phyloP scores from a whole-genome alignment of 2,329 filamentous ascomycete species.

The Hysterium pulicare region DNA sequence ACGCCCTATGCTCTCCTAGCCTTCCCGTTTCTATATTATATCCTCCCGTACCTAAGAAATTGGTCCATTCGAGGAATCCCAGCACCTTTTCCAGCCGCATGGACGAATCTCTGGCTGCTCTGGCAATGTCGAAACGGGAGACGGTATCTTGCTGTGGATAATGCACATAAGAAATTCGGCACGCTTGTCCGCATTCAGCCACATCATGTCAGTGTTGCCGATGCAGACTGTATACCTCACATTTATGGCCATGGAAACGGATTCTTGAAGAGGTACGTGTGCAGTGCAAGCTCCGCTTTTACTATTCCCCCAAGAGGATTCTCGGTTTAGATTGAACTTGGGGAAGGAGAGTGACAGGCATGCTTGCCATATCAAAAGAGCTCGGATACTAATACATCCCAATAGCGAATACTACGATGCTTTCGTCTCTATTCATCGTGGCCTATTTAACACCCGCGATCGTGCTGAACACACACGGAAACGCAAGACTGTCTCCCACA shows the following conservation, averaged over 20 bases:
- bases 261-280: constrained; percentile 45
- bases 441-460: constrained; percentile 86
- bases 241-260: constrained; percentile 67
- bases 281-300: background rate
- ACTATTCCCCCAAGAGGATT: too few species aligned
- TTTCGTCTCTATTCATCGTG: constrained; percentile 81
- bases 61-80: constrained; percentile 55
- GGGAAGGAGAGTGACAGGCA: too few species aligned
- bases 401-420: constrained; percentile 81
- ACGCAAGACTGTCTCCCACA: constrained; percentile 83
- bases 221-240: constrained; percentile 69
- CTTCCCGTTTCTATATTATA: constrained; percentile 52
- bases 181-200: constrained; percentile 81
- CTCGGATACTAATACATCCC: background rate
- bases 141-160: constrained; percentile 58
- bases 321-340: too few species aligned
- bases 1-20: constrained; percentile 48
- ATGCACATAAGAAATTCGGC: constrained; percentile 71
- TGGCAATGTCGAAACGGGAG: constrained; percentile 59
- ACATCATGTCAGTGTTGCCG: constrained; percentile 77
- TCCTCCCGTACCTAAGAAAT: constrained; percentile 60
- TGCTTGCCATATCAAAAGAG: background rate
- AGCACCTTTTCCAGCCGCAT: constrained; percentile 61
- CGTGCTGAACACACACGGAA: constrained; percentile 81
- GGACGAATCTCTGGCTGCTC: constrained; percentile 80